Evolutionary conservation across 768 basidiomycete species (phyloP), one percentile per base, ranked within the genome.

Genomic region (Agrocybe praecox): DNA sequence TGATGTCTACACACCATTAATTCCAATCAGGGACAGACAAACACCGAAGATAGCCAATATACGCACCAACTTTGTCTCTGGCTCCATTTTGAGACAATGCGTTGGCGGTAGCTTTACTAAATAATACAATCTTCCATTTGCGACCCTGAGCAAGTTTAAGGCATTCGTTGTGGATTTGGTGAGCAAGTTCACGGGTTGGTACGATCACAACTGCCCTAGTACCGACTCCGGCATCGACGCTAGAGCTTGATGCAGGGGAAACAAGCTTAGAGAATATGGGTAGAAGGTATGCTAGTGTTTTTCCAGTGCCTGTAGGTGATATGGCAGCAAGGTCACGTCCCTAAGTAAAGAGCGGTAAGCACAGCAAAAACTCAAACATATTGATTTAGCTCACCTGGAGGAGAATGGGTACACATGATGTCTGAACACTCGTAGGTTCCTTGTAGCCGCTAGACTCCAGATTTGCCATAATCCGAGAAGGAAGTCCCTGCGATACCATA

Each of bases 231-330:
- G 69, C 60, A 17, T 79, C 73, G 23, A 61, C 59, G 52, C 80
- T 79, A 34, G 76, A 67, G 54, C 77, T 80, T 26, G 85, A 74
- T 9, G 78, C 68, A 29, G 92, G 92, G 3, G 78, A 70, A 14
- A 73, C 74, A 6, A 94, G 73, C 17, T 76, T 71, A 11, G 85
- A 76, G 56, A 98, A 81, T 21, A 94, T 78, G 0, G 97, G 96
- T 15, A 97, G 74, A 14, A 97, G 79, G 72, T 98, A 99, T 0
- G 95, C 85, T 6, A 98, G 79, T 0, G 97, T 99, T 77, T 99
- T 99, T 57, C 97, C 97, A 10, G 93, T 96, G 49, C 97, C 97
- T 6, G 97, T 99, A 0, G 97, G 97, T 0, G 97, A 97, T 18
- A 98, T 90, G 24, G 96, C 96, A 52, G 92, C 88, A 21, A 97